Evolutionary conservation across 192 early-diverging fungal genomes (phyloP).

Genomic region (Chytriomyces sp.): DNA sequence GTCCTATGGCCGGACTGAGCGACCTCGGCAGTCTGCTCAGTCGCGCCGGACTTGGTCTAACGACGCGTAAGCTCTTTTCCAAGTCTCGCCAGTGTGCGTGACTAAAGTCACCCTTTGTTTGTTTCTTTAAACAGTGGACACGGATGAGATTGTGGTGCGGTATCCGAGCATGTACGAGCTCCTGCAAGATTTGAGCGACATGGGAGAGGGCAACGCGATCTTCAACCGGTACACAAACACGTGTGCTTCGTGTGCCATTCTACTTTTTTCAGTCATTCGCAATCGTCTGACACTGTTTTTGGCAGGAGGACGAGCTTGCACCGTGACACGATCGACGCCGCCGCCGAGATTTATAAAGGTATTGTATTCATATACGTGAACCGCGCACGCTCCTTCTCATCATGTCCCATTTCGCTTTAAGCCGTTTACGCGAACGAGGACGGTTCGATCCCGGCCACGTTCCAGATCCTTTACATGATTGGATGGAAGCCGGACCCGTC

Average conservation of each 20-base stretch:
- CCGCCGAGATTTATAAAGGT: slow-evolving; percentile 86
- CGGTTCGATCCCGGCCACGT: slow-evolving; percentile 90
- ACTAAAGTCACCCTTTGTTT: not conserved
- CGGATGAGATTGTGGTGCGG: slow-evolving; percentile 87
- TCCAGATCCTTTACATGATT: slow-evolving; percentile 73
- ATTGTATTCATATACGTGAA: not conserved
- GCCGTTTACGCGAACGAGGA: slow-evolving; percentile 87
- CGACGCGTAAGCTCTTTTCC: slow-evolving; percentile 55
- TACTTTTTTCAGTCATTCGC: not conserved
- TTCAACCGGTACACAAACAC: slow-evolving; percentile 55
- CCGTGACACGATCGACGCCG: slow-evolving; percentile 83
- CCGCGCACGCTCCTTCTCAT: not conserved
- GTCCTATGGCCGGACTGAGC: slow-evolving; percentile 81
- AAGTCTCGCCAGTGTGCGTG: not conserved
- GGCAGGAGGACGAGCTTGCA: slow-evolving; percentile 38
- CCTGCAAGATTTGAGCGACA: slow-evolving; percentile 82
- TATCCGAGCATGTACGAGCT: slow-evolving; percentile 93
- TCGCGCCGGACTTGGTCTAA: slow-evolving; percentile 84
- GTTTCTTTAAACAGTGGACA: slow-evolving; percentile 60
- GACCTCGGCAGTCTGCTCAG: slow-evolving; percentile 80
- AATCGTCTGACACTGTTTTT: not conserved
- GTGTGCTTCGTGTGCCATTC: not conserved
- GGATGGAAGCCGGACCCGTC: slow-evolving; percentile 90
- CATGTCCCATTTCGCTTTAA: slow-evolving; percentile 30
- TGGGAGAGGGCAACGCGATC: slow-evolving; percentile 95